phyloP scores from a whole-genome alignment of 2,329 filamentous ascomycete genomes.

The Furcasterigmium furcatum region DNA sequence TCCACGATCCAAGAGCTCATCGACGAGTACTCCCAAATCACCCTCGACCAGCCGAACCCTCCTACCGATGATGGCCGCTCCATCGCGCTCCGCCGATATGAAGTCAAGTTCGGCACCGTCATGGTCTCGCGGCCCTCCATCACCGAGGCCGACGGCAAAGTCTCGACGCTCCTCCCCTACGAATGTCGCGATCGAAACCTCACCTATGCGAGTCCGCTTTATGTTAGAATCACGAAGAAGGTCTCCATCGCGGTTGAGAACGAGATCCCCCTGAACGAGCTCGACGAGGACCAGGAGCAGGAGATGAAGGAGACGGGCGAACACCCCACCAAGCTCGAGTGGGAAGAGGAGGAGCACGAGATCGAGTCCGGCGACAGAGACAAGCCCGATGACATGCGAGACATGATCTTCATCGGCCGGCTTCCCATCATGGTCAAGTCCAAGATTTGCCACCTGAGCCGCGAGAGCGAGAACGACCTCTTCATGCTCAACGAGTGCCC shows the following conservation, averaged over 20 bases:
- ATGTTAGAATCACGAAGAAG: constrained; percentile 82
- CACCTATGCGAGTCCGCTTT: constrained; percentile 90
- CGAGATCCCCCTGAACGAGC: constrained; percentile 61
- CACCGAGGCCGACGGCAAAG: constrained; percentile 88
- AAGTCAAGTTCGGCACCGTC: constrained; percentile 90
- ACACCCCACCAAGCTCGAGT: constrained; percentile 54
- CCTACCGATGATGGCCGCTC: constrained; percentile 72
- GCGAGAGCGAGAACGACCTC: constrained; percentile 78
- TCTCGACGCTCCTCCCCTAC: constrained; percentile 83
- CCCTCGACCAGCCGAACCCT: constrained; percentile 89
- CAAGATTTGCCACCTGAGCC: constrained; percentile 86
- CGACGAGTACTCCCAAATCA: constrained; percentile 85
- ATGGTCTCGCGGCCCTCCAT: constrained; percentile 87
- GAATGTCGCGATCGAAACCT: constrained; percentile 94
- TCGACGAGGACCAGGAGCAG: constrained; percentile 61
- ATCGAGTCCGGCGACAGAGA: constrained; percentile 48
- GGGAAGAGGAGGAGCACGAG: constrained; percentile 58
- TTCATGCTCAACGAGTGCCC: constrained; percentile 95
- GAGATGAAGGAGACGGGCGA: constrained; percentile 54
- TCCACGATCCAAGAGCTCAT: constrained; percentile 94
- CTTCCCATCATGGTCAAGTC: constrained; percentile 98
- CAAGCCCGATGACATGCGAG: constrained; percentile 54
- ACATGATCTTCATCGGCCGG: constrained; percentile 88
- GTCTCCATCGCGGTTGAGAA: constrained; percentile 80
- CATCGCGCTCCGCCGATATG: constrained; percentile 85